Base-by-base conservation (phyloP, 2,329 filamentous ascomycete species). In the Cytospora mali region DNA sequence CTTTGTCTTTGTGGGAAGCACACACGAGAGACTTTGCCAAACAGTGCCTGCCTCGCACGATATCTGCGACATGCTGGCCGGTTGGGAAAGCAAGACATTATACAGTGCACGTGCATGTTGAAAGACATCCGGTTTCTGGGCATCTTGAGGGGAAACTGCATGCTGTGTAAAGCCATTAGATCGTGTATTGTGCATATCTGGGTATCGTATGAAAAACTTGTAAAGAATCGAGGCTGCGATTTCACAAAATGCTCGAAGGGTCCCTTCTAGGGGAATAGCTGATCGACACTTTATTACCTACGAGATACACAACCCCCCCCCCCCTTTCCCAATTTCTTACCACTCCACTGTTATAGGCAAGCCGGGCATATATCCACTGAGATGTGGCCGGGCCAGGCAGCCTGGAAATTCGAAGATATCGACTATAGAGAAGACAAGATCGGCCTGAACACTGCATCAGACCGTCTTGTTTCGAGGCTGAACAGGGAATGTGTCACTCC, bases 381-480 rank as follows among this genome's bases (percentile, higher is more conserved):
- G 35, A 16, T 39, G 14, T 18, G 16, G 31, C 31, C 31, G 9
- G 14, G 14, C 31, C 31, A 33, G 31, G 9, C 31, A 33, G 14
- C 33, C 39, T 31, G 48, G 56, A 52, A 52, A 27, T 48, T 42
- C 27, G 21, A 28, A 18, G 58, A 33, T 31, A 13, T 9, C 33
- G 33, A 10, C 27, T 23, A 31, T 59, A 59, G 49, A 46, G 35
- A n/a, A 54, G 25, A 48, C 46, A 49, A 52, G 62, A 64, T 55
- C 50, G 58, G 52, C 50, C n/a, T 29, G 54, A n/a, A 23, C 58
- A 55, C 10, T 48, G 53, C 46, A 56, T 51, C 49, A 56, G 62
- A 64, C 33, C 52, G 33, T 54, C 61, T 54, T 51, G 62, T 61
- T 57, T 61, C 58, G 49, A 42, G 21, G 42, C n/a, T 50, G 54